Base-by-base conservation (phyloP, 192 early-diverging fungal species). In the Backusella psychrophila region DNA sequence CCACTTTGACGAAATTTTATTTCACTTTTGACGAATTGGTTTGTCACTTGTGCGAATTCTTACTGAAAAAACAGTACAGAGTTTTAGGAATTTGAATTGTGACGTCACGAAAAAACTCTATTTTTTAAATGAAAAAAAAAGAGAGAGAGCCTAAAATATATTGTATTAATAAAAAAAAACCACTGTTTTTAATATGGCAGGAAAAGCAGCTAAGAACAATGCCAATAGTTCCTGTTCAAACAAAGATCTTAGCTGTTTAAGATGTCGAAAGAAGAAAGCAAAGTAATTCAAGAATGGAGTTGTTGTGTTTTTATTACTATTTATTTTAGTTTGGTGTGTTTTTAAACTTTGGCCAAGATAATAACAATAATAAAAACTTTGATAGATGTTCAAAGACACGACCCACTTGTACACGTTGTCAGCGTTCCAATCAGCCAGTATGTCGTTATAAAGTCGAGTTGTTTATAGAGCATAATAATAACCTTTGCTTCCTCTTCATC, bases 221-320 rank as follows among this genome's bases (percentile, higher is more conserved):
- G 76, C 36, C 34, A 17, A 69, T 72, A 41, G 15, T 72, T 6
- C 12, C 4, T 29, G 29, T 23, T 41, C 70, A 14, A 81, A 74
- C 39, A 81, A 78, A 42, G 76, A 78, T 31, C 73, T 81, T 11
- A 81, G 80, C 31, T 81, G 80, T 72, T 56, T 81, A 59, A 68
- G 76, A 33, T 81, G 80, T 67, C 76, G 80, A 66, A 81, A 81
- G 70, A 81, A 81, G 72, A 81, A 81, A 78, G 80, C 80, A 74
- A 81, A 81, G 80, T 77, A 77, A 77, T 42, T 31, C 11, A 41
- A n/a, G 23, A 74, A 19, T 23, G 11, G 26, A 29, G 29, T 21
- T 38, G 6, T 66, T 66, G 21, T 66, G 21, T 44, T 70, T 69
- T 52, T 52, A 34, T 33, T 33, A 33, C 33, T 33, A 33, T 26